Conservation (phyloP, 2,329 filamentous ascomycete species). For the Xylariaceae sp. region DNA sequence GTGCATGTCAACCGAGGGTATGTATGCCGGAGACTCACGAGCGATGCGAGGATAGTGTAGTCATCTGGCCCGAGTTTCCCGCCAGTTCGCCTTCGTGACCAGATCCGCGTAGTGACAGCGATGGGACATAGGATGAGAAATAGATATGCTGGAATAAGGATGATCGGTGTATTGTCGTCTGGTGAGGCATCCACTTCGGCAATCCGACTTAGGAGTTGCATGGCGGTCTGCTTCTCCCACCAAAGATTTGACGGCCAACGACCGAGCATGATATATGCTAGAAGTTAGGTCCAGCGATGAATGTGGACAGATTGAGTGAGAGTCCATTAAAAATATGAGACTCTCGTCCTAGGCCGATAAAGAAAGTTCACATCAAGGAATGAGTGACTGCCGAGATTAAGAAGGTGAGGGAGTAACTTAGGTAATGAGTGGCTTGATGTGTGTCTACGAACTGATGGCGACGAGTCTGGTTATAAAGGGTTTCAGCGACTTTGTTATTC, state of each 20-base stretch:
- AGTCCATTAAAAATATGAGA: too few species aligned
- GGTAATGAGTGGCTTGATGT: too few species aligned
- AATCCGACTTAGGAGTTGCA: not conserved
- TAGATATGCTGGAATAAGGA: constrained; percentile 26
- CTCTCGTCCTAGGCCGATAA: too few species aligned
- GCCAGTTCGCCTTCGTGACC: constrained; percentile 26
- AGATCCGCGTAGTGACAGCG: constrained; percentile 26
- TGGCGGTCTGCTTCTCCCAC: not conserved
- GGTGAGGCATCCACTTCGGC: not conserved
- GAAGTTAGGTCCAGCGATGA: too few species aligned
- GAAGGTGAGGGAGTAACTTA: too few species aligned
- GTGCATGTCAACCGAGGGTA: not conserved
- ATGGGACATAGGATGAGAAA: constrained; percentile 28
- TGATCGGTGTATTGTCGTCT: constrained; percentile 5
- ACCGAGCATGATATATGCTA: too few species aligned
- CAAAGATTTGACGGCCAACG: not conserved
- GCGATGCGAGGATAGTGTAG: constrained; percentile 24
- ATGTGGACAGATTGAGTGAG: too few species aligned
- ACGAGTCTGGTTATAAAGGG: too few species aligned
- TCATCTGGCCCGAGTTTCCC: constrained; percentile 28
- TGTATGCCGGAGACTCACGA: constrained; percentile 1
- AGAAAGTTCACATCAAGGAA: too few species aligned
- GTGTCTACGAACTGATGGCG: too few species aligned
- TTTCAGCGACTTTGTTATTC: too few species aligned
- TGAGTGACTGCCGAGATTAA: too few species aligned